Evolutionary conservation across 2,329 filamentous ascomycete genomes (phyloP).

Genomic region (Karstenula rhodostoma): DNA sequence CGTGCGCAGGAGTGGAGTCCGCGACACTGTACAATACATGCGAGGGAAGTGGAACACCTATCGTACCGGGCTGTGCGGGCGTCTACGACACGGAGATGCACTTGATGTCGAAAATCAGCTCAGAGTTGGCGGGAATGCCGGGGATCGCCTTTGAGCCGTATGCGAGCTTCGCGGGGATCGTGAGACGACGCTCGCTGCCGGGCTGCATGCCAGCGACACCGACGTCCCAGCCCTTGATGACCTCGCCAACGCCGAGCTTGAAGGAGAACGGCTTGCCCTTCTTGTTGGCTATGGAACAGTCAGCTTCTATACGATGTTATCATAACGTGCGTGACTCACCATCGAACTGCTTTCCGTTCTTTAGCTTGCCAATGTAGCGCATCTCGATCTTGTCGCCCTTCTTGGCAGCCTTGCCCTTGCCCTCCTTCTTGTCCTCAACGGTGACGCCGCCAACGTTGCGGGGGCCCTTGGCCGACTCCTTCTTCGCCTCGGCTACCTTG

Average conservation of each 20-base stretch:
- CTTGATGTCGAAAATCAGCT: slow-evolving; percentile 83
- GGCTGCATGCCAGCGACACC: slow-evolving; percentile 91
- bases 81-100: slow-evolving; percentile 57
- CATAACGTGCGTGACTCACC: slow-evolving; percentile 63
- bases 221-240: slow-evolving; percentile 99
- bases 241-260: slow-evolving; percentile 92
- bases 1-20: slow-evolving; percentile 43
- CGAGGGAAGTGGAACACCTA: slow-evolving; percentile 32
- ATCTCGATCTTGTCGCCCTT: slow-evolving; percentile 89
- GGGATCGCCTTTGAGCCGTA: slow-evolving; percentile 86
- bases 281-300: slow-evolving; percentile 81
- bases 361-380: slow-evolving; percentile 96
- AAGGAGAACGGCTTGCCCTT: slow-evolving; percentile 97
- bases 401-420: slow-evolving; percentile 85
- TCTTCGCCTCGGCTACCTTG: slow-evolving; percentile 61
- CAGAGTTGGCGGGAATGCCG: slow-evolving; percentile 91
- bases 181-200: slow-evolving; percentile 91
- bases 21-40: slow-evolving; percentile 29
- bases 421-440: slow-evolving; percentile 93
- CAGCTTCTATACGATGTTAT: slow-evolving; percentile 21
- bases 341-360: slow-evolving; percentile 95
- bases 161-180: slow-evolving; percentile 83
- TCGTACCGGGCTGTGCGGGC: slow-evolving; percentile 18
- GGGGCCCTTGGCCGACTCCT: slow-evolving; percentile 63
- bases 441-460: slow-evolving; percentile 89